A percentile compares a stretch with the other conserved stretches of the same genome.
Conservation (phyloP, 495 filamentous ascomycete genomes). For the Hypoxylon subgilvum region DNA sequence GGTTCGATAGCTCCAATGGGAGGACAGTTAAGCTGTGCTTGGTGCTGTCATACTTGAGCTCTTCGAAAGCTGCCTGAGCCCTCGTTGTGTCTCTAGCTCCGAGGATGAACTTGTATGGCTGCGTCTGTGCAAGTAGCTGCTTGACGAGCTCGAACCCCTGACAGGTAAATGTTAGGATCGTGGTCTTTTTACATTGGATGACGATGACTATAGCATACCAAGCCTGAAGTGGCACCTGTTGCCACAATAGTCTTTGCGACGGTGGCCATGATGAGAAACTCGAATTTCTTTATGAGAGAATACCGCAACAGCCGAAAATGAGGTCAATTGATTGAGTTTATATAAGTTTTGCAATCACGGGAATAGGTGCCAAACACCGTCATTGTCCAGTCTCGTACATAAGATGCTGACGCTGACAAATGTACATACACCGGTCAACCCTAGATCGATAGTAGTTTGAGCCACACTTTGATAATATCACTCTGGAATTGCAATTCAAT, state of each 20-base stretch:
- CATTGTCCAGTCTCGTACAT: not conserved
- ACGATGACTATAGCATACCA: conserved; percentile 38
- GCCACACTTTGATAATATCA: not conserved
- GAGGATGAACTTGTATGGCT: conserved; percentile 53
- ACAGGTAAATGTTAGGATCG: conserved; percentile 1
- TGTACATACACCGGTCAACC: not conserved
- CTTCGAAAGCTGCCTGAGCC: conserved; percentile 46
- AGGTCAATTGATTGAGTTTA: too few relatives aligned
- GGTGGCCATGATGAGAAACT: conserved; percentile 38
- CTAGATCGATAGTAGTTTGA: too few relatives aligned
- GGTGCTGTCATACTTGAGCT: conserved; percentile 41
- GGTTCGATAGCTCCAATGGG: conserved; percentile 49
- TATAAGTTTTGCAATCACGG: conserved; percentile 10
- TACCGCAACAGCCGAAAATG: too few relatives aligned
- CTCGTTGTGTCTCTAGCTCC: conserved; percentile 48
- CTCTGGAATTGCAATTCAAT: too few relatives aligned
- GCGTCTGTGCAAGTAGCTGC: conserved; percentile 47
- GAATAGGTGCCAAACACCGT: conserved; percentile 20
- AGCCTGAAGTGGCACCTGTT: conserved; percentile 52
- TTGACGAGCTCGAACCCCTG: conserved; percentile 55
- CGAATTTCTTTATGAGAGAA: not conserved
- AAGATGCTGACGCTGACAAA: conserved; percentile 15
- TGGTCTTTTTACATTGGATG: not conserved
- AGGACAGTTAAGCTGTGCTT: conserved; percentile 49
- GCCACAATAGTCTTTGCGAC: conserved; percentile 52